These are phyloP conservation scores for Beauveria brongniartii DNA, from an alignment of 2,329 filamentous ascomycete genomes.

Conservation along the genomic window DNA sequence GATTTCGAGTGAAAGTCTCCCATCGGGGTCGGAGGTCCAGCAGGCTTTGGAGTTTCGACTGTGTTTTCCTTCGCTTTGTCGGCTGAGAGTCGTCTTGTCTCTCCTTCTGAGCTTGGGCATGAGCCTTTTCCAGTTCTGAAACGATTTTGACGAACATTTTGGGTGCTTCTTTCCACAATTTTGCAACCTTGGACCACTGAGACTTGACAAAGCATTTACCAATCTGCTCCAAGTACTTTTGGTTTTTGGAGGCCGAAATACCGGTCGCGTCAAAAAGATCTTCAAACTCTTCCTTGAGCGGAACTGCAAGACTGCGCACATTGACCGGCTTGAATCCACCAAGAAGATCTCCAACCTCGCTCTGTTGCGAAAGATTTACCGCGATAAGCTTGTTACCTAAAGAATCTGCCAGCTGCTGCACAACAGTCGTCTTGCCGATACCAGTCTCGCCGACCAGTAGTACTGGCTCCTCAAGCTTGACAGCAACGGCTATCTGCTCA, in stretches of 20 bases:
- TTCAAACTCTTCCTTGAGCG: conserved; percentile 89
- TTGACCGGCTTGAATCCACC: conserved; percentile 97
- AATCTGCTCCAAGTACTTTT: conserved; percentile 74
- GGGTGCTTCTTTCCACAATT: conserved; percentile 81
- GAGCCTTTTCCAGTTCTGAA: conserved; percentile 40
- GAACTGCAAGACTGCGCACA: conserved; percentile 76
- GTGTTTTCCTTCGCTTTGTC: conserved; percentile 59
- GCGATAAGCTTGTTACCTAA: conserved; percentile 82
- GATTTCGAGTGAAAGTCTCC: conserved; percentile 67
- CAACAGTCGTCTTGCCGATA: conserved; percentile 93
- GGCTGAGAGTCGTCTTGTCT: conserved; percentile 44
- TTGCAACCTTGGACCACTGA: conserved; percentile 81
- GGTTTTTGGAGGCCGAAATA: conserved; percentile 82
- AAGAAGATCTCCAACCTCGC: conserved; percentile 89
- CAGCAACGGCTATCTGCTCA: conserved; percentile 78
- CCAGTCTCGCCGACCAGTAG: conserved; percentile 97
- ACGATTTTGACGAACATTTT: conserved; percentile 75
- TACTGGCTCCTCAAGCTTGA: conserved; percentile 79
- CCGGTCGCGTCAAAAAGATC: conserved; percentile 76
- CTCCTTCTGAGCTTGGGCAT: conserved; percentile 29
- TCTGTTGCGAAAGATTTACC: conserved; percentile 96
- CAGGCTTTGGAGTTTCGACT: conserved; percentile 58
- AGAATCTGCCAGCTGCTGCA: conserved; percentile 82
- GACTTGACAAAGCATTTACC: conserved; percentile 70
- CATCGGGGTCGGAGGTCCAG: conserved; percentile 58